These are phyloP conservation scores for Blepharisma japonicum DNA, from an alignment of 73 alveolate species.

Conservation along the genomic window DNA sequence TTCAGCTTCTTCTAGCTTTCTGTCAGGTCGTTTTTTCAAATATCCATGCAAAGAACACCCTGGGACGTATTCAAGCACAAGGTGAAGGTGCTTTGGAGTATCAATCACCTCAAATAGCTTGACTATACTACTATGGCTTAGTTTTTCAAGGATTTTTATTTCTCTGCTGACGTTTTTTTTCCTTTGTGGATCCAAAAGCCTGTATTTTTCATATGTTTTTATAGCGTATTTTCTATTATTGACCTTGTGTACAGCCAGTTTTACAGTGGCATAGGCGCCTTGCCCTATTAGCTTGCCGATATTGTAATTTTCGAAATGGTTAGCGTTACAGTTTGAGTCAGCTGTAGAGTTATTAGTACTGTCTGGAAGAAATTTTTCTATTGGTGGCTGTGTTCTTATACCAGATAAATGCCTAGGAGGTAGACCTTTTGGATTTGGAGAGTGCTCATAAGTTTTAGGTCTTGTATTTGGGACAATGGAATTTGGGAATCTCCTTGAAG, in stretches of 20 bases:
- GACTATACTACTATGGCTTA: conserved; percentile 76
- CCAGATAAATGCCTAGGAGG: too few species aligned
- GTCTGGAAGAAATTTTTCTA: too few species aligned
- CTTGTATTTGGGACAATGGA: too few species aligned
- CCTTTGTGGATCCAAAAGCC: conserved; percentile 45
- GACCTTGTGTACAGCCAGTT: conserved; percentile 38
- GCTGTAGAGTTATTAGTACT: too few species aligned
- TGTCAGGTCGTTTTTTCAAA: conserved; percentile 51
- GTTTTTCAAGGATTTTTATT: conserved; percentile 45
- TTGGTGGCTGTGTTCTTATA: too few species aligned
- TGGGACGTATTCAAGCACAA: conserved; percentile 79
- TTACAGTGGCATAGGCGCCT: conserved; percentile 78
- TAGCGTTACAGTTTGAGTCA: too few species aligned
- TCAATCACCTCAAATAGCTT: conserved; percentile 73
- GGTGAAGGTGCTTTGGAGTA: conserved; percentile 59
- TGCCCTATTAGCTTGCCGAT: conserved; percentile 41
- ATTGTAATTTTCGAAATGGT: neutral
- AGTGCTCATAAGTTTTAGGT: too few species aligned
- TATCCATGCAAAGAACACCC: conserved; percentile 77
- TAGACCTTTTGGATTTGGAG: too few species aligned
- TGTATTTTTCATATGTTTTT: conserved; percentile 52
- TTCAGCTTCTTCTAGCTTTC: conserved; percentile 73
- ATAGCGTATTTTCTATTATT: conserved; percentile 42
- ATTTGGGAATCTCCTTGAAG: too few species aligned
- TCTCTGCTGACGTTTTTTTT: conserved; percentile 50